phyloP scores from a whole-genome alignment of 768 basidiomycete genomes.

The Agrocybe praecox region DNA sequence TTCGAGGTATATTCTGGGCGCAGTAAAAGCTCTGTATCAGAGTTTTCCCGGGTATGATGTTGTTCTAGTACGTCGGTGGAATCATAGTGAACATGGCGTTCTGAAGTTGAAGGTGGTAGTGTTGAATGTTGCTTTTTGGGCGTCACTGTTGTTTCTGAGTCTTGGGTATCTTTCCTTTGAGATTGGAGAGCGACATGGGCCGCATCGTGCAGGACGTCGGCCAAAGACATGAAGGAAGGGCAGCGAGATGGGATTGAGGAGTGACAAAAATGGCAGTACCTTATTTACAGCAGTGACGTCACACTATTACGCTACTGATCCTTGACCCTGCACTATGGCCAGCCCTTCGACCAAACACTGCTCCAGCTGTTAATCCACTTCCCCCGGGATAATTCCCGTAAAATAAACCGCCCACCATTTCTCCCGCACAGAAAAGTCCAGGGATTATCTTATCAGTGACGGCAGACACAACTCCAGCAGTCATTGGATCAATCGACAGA shows the following conservation, averaged over 20 bases:
- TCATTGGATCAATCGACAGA: constrained; percentile 57
- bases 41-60: constrained; percentile 1
- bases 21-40: constrained; percentile 6
- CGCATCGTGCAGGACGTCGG: constrained; percentile 22
- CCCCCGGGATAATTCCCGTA: constrained; percentile 72
- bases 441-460: constrained; percentile 40
- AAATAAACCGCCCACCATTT: constrained; percentile 69
- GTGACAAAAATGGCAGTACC: constrained; percentile 10
- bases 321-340: constrained; percentile 45
- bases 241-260: constrained; percentile 3
- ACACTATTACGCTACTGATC: background rate
- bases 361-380: constrained; percentile 64
- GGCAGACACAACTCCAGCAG: constrained; percentile 51
- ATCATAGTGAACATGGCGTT: constrained; percentile 3
- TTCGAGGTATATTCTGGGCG: constrained; percentile 16
- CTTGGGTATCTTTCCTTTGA: constrained; percentile 12
- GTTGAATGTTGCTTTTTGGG: background rate
- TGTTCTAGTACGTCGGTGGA: constrained; percentile 3
- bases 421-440: constrained; percentile 68
- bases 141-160: constrained; percentile 16
- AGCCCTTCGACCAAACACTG: constrained; percentile 65
- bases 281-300: constrained; percentile 8
- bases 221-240: constrained; percentile 26
- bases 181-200: background rate
- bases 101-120: background rate